Percentiles rank a stretch among this genome's conserved stretches.
Conservation (phyloP, 2,329 filamentous ascomycete genomes). For the Sphaerulina populicola region DNA sequence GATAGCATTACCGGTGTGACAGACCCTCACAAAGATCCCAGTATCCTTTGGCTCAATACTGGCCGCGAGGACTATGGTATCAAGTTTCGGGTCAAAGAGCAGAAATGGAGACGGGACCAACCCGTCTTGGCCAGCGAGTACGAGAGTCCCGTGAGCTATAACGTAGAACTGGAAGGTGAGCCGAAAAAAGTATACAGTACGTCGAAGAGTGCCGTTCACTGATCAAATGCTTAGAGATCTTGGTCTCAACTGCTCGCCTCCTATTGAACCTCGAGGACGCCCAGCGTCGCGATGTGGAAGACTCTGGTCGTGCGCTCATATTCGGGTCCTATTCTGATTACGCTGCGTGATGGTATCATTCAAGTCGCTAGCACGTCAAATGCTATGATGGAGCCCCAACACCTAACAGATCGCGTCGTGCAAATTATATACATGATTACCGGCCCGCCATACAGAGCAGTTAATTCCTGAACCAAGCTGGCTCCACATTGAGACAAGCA, state of each 20-base stretch:
- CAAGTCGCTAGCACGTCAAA: no score
- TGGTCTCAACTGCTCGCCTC: conserved; percentile 56
- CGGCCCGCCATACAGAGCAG: background rate
- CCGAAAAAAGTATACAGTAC: background rate
- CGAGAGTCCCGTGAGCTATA: conserved; percentile 60
- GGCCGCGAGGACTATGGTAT: conserved; percentile 55
- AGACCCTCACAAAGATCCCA: conserved; percentile 31
- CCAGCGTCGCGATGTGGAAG: conserved; percentile 50
- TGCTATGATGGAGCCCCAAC: background rate
- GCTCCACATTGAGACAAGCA: background rate
- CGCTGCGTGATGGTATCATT: background rate
- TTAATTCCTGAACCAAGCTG: background rate
- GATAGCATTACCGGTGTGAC: conserved; percentile 20
- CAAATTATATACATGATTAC: background rate
- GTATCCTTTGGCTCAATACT: conserved; percentile 61
- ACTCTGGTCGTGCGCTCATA: conserved; percentile 58
- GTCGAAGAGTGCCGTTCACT: conserved; percentile 1
- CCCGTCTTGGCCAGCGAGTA: conserved; percentile 52
- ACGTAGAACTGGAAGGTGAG: conserved; percentile 62
- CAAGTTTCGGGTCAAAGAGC: conserved; percentile 55
- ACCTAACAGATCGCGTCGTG: background rate
- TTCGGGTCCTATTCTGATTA: conserved; percentile 40
- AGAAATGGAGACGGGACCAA: conserved; percentile 38
- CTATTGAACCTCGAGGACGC: conserved; percentile 59
- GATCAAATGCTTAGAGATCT: conserved; percentile 47